phyloP scores from a whole-genome alignment of 2,329 filamentous ascomycete species.

The Sclerotinia trifoliorum region DNA sequence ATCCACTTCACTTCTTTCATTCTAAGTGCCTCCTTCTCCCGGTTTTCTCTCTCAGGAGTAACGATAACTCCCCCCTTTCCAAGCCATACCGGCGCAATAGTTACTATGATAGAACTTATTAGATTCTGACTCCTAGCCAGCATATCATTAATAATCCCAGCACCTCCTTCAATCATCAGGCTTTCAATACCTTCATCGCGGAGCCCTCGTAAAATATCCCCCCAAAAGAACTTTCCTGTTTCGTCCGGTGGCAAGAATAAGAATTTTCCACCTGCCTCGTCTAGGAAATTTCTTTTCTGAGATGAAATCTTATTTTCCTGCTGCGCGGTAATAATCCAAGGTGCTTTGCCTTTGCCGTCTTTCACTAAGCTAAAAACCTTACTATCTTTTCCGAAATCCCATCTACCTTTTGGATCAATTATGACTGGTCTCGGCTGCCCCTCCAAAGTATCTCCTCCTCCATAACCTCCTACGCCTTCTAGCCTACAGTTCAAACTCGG shows the following conservation, averaged over 20 bases:
- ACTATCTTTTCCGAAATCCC: slow-evolving; percentile 32
- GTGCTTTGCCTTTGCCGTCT: slow-evolving; percentile 66
- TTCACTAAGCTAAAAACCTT: slow-evolving; percentile 66
- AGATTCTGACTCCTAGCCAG: slow-evolving; percentile 62
- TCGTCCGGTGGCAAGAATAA: slow-evolving; percentile 20
- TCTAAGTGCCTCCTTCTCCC: slow-evolving; percentile 20
- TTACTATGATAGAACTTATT: slow-evolving; percentile 78
- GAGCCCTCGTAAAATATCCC: background rate
- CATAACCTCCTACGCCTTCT: slow-evolving; percentile 44
- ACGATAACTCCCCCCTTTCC: slow-evolving; percentile 79
- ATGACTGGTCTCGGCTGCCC: slow-evolving; percentile 32
- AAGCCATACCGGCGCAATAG: slow-evolving; percentile 87
- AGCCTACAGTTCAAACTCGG: slow-evolving; percentile 83
- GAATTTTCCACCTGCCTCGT: slow-evolving; percentile 24
- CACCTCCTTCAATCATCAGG: slow-evolving; percentile 92
- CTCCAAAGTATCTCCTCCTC: slow-evolving; percentile 44
- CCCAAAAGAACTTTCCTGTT: background rate
- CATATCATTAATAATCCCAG: slow-evolving; percentile 75
- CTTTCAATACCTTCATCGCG: slow-evolving; percentile 52
- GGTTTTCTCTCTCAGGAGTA: slow-evolving; percentile 50
- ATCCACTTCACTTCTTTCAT: slow-evolving; percentile 30
- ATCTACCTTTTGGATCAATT: slow-evolving; percentile 40
- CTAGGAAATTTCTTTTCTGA: slow-evolving; percentile 8
- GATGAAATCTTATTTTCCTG: background rate
- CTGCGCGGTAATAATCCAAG: slow-evolving; percentile 62